Evolutionary conservation across 2,329 filamentous ascomycete species (phyloP).

Genomic region (Exophiala alcalophila): DNA sequence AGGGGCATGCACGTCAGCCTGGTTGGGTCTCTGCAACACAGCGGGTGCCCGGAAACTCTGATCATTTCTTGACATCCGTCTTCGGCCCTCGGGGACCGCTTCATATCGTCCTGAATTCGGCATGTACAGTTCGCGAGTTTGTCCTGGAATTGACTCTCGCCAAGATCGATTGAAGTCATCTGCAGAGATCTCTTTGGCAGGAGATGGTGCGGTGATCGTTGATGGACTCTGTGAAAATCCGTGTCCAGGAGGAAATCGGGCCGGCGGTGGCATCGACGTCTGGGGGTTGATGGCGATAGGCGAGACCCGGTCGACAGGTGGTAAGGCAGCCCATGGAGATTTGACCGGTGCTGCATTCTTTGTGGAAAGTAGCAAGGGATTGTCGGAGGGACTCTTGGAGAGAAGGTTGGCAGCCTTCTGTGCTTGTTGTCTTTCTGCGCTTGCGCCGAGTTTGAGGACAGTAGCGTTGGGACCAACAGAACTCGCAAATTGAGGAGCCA

Average conservation of each 20-base stretch:
- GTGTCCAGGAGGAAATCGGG: conserved; percentile 55
- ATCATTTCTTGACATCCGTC: conserved; percentile 67
- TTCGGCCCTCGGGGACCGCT: conserved; percentile 72
- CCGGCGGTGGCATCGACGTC: conserved; percentile 39
- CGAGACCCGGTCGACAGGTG: conserved; percentile 77
- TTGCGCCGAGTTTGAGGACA: conserved; percentile 48
- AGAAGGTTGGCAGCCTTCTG: conserved; percentile 42
- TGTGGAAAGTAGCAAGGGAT: conserved; percentile 46
- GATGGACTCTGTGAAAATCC: conserved; percentile 56
- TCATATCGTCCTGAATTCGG: conserved; percentile 94
- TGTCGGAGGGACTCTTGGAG: conserved; percentile 40
- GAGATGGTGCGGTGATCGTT: conserved; percentile 68
- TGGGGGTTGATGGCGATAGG: conserved; percentile 62
- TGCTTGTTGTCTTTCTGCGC: conserved; percentile 44
- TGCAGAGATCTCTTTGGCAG: conserved; percentile 80
- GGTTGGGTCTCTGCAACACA: conserved; percentile 70
- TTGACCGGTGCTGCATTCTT: conserved; percentile 66
- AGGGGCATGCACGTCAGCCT: conserved; percentile 60
- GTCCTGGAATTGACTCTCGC: conserved; percentile 64
- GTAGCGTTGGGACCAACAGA: conserved; percentile 51
- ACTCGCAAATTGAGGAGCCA: conserved; percentile 39
- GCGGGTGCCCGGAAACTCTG: conserved; percentile 67
- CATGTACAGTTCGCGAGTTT: conserved; percentile 79
- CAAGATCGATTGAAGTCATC: conserved; percentile 90
- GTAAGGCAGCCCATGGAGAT: conserved; percentile 86